Conservation (phyloP, 116 monocot species). For the Thalassia testudinum region DNA sequence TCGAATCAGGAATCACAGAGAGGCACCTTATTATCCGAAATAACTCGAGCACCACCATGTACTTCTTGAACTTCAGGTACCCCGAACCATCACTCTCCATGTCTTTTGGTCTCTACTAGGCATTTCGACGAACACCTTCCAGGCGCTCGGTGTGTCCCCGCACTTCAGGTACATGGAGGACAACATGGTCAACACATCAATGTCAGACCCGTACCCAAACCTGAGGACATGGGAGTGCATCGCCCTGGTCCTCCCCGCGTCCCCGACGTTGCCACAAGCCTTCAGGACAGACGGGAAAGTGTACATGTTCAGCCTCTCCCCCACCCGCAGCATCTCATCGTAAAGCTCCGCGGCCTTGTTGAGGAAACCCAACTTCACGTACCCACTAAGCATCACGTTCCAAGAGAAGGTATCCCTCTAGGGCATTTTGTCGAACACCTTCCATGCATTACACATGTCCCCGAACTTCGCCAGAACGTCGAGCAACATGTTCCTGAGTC, state of each 20-base stretch:
- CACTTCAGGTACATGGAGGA: conserved; percentile 64
- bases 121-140: conserved; percentile 56
- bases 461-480: conserved; percentile 40
- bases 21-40: conserved; percentile 31
- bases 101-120: conserved; percentile 33
- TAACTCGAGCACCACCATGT: conserved; percentile 26
- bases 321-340: conserved; percentile 49
- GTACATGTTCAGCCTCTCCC: conserved; percentile 34
- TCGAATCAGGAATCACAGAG: conserved; percentile 44
- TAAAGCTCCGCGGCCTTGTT: conserved; percentile 70
- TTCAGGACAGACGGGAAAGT: conserved; percentile 72
- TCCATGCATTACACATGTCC: conserved; percentile 38
- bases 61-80: conserved; percentile 45
- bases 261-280: conserved; percentile 38
- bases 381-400: conserved; percentile 79
- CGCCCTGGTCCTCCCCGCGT: conserved; percentile 30
- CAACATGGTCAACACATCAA: conserved; percentile 55
- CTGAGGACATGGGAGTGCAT: conserved; percentile 63
- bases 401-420: conserved; percentile 57
- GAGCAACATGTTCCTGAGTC: conserved; percentile 44
- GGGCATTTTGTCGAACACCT: conserved; percentile 51
- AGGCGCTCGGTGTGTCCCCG: conserved; percentile 17
- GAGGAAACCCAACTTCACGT: conserved; percentile 49
- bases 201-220: conserved; percentile 39
- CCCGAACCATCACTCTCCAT: conserved; percentile 57